Base-by-base conservation (phyloP, 1,284 basidiomycete species). In the Hymenochaete sp. region DNA sequence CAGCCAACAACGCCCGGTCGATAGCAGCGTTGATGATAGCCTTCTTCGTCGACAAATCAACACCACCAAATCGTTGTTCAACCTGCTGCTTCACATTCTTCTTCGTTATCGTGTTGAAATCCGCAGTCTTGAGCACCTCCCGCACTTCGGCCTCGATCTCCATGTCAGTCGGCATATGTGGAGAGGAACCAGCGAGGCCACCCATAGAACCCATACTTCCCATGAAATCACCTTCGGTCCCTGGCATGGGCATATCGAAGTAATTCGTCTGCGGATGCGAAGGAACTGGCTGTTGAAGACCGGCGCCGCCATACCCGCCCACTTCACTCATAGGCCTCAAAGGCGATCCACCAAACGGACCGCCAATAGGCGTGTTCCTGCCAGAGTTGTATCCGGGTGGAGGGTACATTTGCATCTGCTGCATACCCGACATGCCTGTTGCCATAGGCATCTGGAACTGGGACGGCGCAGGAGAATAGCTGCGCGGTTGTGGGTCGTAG, bases 31-130 rank as follows among this genome's bases (percentile, higher is more conserved):
- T 87, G 59, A 88, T 84, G 21, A 68, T 67, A 18, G 68, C 65
- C 62, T 87, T 88, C 48, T 79, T 72, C 25, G 73, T 52, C 8
- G 76, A 73, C 48, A 88, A 62, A 58, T 86, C 83, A 67, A 79
- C 76, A 22, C 79, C 79, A 21, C 79, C 79, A 57, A 82, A 93
- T 53, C 75, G 73, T 48, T 79, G 77, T 63, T 93, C 88, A 41
- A 97, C 67, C 57, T 81, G 78, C 49, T 79, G 72, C 39, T 93
- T 75, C 45, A 97, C 82, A 54, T 83, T 83, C 54, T 91, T 80
- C 70, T 96, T 96, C 40, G 92, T 95, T 47, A 95, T 74, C 16
- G 78, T 79, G 58, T 91, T 90, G 44, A 96, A 68, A 64, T 96
- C 90, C 0, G 89, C 89, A 18, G 68, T 67, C 14, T 71, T 71